Evolutionary conservation across 257 asterid species (phyloP).

Genomic region (Primulina huaijiensis): DNA sequence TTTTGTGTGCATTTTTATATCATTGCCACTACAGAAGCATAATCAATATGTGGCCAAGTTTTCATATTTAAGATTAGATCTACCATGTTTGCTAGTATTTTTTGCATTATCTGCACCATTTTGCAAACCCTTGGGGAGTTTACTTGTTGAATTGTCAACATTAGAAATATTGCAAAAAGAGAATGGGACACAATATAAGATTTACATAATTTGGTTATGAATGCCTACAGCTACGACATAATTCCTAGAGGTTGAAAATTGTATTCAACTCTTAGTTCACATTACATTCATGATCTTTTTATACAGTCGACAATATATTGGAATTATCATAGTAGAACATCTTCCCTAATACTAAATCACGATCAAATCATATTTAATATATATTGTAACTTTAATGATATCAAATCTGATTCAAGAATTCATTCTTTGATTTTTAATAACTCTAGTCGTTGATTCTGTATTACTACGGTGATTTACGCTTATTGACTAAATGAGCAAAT

Average conservation of each 20-base stretch:
- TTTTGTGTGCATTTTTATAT: background rate
- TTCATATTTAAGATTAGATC: constrained; percentile 4
- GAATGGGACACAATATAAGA: background rate
- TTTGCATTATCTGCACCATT: background rate
- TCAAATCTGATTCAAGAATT: too few species aligned
- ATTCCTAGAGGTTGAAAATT: background rate
- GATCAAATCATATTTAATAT: too few species aligned
- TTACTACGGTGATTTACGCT: background rate
- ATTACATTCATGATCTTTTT: too few species aligned
- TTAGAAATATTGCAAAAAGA: background rate
- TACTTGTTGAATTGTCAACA: background rate
- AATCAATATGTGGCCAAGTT: background rate
- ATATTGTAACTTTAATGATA: too few species aligned
- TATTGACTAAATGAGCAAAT: background rate
- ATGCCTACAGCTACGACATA: background rate
- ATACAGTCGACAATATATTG: background rate
- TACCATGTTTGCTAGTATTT: background rate
- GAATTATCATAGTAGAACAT: background rate
- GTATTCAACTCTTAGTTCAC: background rate
- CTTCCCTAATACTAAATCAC: too few species aligned
- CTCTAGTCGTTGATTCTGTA: too few species aligned
- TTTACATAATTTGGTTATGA: background rate
- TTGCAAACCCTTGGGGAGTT: background rate
- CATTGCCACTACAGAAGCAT: constrained; percentile 6
- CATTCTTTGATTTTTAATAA: too few species aligned